Conservation (phyloP, 768 basidiomycete genomes). For the Leccinellum rugosiceps region DNA sequence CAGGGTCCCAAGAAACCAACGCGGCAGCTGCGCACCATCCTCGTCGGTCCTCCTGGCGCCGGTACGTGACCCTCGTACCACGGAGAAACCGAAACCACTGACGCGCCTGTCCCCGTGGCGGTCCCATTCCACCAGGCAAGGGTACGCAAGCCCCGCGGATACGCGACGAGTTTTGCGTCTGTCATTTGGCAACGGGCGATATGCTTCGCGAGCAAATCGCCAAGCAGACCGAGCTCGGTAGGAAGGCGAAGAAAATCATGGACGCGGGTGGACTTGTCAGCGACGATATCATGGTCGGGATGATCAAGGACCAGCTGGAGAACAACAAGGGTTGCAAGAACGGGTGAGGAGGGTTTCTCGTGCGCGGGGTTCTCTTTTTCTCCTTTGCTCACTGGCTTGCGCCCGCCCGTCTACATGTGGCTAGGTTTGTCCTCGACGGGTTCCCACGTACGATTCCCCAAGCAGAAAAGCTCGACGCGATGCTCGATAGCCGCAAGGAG, state of each 20-base stretch:
- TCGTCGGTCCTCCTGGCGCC: slow-evolving; percentile 96
- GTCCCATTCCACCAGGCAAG: slow-evolving; percentile 61
- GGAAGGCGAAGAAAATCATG: slow-evolving; percentile 96
- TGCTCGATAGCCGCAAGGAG: slow-evolving; percentile 81
- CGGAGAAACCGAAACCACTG: not conserved
- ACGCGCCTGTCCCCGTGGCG: not conserved
- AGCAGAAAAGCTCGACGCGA: slow-evolving; percentile 91
- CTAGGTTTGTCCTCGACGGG: slow-evolving; percentile 96
- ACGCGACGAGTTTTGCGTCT: slow-evolving; percentile 90
- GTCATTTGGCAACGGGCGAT: slow-evolving; percentile 98
- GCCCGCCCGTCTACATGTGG: not conserved
- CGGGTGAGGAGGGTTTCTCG: slow-evolving; percentile 61
- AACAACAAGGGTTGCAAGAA: slow-evolving; percentile 92
- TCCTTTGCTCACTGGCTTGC: not conserved
- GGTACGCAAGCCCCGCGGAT: slow-evolving; percentile 97
- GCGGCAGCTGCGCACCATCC: slow-evolving; percentile 82
- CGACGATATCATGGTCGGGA: slow-evolving; percentile 96
- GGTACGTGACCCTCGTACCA: slow-evolving; percentile 48
- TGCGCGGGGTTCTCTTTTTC: not conserved
- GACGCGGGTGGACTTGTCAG: slow-evolving; percentile 92
- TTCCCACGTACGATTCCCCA: slow-evolving; percentile 98
- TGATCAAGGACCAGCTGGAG: slow-evolving; percentile 95
- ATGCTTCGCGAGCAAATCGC: slow-evolving; percentile 95
- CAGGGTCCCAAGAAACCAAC: slow-evolving; percentile 55
- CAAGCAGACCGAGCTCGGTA: slow-evolving; percentile 81